Percentiles rank a stretch among this genome's conserved stretches.
phyloP scores from a whole-genome alignment of 202 grass and related monocot species.

The Brachypodium distachyon region DNA sequence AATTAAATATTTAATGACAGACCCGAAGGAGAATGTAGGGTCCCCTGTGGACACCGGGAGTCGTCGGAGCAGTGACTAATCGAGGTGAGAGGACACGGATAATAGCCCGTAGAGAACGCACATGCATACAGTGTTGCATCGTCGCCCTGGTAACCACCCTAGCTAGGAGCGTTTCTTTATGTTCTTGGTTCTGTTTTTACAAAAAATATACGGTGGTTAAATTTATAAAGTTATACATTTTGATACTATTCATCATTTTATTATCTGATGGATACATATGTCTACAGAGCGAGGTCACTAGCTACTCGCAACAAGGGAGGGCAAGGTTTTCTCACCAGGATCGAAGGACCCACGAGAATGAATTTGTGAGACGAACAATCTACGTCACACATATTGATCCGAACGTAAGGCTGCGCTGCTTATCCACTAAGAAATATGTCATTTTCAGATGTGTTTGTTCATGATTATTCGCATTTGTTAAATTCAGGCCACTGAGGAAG shows the following conservation, averaged over 20 bases:
- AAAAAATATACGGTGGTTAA: too few relatives aligned
- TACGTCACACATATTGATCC: constrained; percentile 53
- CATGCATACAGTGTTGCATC: too few relatives aligned
- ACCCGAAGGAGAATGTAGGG: too few relatives aligned
- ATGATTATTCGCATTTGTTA: not conserved
- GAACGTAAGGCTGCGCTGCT: constrained; percentile 10
- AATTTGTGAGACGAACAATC: constrained; percentile 41
- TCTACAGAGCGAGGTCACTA: constrained; percentile 4
- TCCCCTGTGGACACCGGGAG: too few relatives aligned
- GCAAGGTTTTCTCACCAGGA: not conserved
- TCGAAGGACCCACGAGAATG: not conserved
- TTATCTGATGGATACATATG: not conserved
- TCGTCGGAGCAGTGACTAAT: too few relatives aligned
- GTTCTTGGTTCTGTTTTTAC: too few relatives aligned
- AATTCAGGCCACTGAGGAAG: constrained; percentile 46
- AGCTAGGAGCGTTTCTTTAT: too few relatives aligned
- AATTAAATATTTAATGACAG: too few relatives aligned
- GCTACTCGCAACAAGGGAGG: not conserved
- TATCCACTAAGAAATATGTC: not conserved
- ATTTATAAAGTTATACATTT: not conserved
- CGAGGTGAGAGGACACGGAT: too few relatives aligned
- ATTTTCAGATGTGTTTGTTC: not conserved
- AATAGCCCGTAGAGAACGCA: too few relatives aligned
- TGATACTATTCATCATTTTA: not conserved
- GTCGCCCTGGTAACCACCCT: too few relatives aligned